Evolutionary conservation across 2,329 filamentous ascomycete species (phyloP), one percentile per base, ranked within the genome.

Genomic region (Verticillium nonalfalfae): DNA sequence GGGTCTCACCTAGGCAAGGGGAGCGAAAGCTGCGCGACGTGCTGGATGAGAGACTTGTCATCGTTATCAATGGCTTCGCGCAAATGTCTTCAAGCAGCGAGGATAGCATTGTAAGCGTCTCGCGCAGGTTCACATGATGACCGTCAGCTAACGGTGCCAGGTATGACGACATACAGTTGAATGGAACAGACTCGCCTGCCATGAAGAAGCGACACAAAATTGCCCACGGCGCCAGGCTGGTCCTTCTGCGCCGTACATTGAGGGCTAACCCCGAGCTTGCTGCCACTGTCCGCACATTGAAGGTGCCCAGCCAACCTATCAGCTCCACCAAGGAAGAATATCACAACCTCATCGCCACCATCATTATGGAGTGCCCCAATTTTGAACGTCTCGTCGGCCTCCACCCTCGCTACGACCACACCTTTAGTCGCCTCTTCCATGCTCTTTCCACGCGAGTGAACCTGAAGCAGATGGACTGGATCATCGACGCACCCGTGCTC

Each of bases 321-420:
- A 72, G 74, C 13, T 70, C 76, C n/a, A 67, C 75, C 11, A 57
- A 73, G 18, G 79, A 81, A 39, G 76, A 81, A 56, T 88, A 88
- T 67, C 78, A 85, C 62, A 79, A 86, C 65, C 70, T 85, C 3
- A 77, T 87, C 1, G 85, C 85, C 0, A 81, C 85, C 5, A 72
- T 89, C 31, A 76, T 89, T 61, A 86, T 87, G 85, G 81, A 84
- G 0, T 89, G 85, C 61, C 86, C 86, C 2, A 88, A 88, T 65
- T 74, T 89, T 11, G 85, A 89, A 72, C 77, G 79, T 58, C 73
- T 89, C 7, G 73, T 79, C 11, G 85, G 85, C 0, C 81, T 83
- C 45, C 78, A 83, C 60, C 78, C 80, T 2, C 71, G 73, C 3
- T 86, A 87, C 68, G 76, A 82, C 60, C 82, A 86, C 70, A 76